These are phyloP conservation scores for Reticulascus tulasneorum DNA, from an alignment of 2,329 filamentous ascomycete species.

Conservation along the genomic window DNA sequence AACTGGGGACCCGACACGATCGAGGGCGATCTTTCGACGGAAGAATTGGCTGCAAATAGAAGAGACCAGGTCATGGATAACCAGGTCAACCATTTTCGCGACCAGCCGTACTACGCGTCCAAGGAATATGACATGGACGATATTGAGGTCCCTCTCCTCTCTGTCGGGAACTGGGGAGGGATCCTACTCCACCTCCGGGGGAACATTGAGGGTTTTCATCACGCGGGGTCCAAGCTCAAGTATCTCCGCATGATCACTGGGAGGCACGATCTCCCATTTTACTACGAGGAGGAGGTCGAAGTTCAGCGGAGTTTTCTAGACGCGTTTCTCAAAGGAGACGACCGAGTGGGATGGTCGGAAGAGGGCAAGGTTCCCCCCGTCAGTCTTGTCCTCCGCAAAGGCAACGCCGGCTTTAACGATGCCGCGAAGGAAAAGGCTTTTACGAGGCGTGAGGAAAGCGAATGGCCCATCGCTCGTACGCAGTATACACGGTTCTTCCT, in stretches of 20 bases:
- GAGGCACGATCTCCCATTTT: conserved; percentile 69
- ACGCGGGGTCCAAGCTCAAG: conserved; percentile 63
- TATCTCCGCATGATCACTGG: conserved; percentile 68
- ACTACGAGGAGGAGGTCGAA: conserved; percentile 65
- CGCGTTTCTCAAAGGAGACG: conserved; percentile 66
- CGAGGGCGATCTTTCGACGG: conserved; percentile 53
- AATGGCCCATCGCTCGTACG: conserved; percentile 66
- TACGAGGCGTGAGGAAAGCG: conserved; percentile 49
- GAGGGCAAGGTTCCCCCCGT: conserved; percentile 58
- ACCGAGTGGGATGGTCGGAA: conserved; percentile 55
- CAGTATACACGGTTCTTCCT: conserved; percentile 60
- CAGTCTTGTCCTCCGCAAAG: conserved; percentile 58
- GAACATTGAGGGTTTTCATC: conserved; percentile 61
- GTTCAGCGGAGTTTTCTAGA: conserved; percentile 65
- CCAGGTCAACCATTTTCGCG: conserved; percentile 50
- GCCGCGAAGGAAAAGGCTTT: conserved; percentile 55
- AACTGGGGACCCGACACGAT: conserved; percentile 39
- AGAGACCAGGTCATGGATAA: conserved; percentile 44
- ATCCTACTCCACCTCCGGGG: conserved; percentile 66
- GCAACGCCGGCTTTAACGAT: conserved; percentile 64
- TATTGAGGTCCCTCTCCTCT: conserved; percentile 63
- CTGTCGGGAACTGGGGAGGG: conserved; percentile 68
- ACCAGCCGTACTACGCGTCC: conserved; percentile 60
- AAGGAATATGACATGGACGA: conserved; percentile 63
- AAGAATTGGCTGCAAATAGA: conserved; percentile 46